Base-by-base conservation (phyloP, 768 basidiomycete genomes). In the Calvatia gigantea region DNA sequence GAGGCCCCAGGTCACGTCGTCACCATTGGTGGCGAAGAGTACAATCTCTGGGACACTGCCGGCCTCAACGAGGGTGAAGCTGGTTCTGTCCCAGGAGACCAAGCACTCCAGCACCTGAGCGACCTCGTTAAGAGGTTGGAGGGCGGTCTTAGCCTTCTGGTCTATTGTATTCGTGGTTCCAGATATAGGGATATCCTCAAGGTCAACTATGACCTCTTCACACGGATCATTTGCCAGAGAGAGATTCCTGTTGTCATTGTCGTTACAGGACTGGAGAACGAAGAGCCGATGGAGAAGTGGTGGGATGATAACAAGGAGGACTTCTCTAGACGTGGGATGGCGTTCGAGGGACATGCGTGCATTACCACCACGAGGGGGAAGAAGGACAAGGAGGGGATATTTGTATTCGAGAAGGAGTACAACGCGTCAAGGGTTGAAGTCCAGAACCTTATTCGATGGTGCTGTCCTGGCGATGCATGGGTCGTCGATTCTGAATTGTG, bases 161-260 rank as follows among this genome's bases (percentile, higher is more conserved):
- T 57, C 21, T 53, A 53, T n/a, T 54, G 56, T 31, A 58, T 58
- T 21, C 51, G 51, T 1, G 51, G 38, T 2, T 28, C 42, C 9
- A 9, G 57, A 14, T 46, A 52, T 54, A 52, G 55, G 11, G 53
- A 58, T 9, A 54, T 58, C 14, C 29, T 52, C 52, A 45, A 70
- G 46, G 57, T 41, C 54, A 73, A 74, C 60, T 74, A 74, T 51
- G 66, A 69, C 58, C 60, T 73, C 56, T 75, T 75, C 61, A 65
- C 62, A 42, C 65, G 63, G 8, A 65, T 64, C 15, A 63, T 74
- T 51, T 74, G 71, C 60, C 61, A 67, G 27, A 64, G 64, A 44
- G 69, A 68, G 51, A 68, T 73, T 2, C 71, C 71, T 21, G 65
- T 72, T 55, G 73, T 73, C 37, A 49, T 63, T 8, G 65, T 72